Evolutionary conservation across 2,329 filamentous ascomycete species (phyloP), one percentile per base, ranked within the genome.

Genomic region (Venturia aucupariae): DNA sequence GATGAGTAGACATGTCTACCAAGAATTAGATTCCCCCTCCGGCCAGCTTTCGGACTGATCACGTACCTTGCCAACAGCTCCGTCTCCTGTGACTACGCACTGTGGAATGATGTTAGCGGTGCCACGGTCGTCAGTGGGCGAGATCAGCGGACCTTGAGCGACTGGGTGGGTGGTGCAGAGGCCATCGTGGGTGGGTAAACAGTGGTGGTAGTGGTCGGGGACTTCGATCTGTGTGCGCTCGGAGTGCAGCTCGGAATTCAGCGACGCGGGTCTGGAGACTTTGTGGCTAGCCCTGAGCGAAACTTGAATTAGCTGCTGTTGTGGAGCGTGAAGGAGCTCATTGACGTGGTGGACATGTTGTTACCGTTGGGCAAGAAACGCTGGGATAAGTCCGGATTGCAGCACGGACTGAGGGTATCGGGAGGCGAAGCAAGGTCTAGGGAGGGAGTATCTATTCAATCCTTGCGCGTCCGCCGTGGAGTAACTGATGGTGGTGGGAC

Each of bases 51-150:
- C 66, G 64, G 68, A 55, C 64, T 67, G 67, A 62, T 46, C 35
- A 76, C 81, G 79, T 79, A 96, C 92, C 86, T 99, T 99, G 79
- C 94, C 94, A 72, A 99, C 94, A 76, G 94, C 94, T 90, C 94
- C 94, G 78, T 99, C 94, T 81, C 94, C 94, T 68, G 94, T 97
- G 75, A 99, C 94, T 76, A 99, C 94, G 78, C 94, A 99, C 92
- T 97, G 67, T 62, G 64, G 61, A 30, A 46, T 61, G 57, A 65
- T 62, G 65, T 65, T 64, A 66, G 54, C 57, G 65, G 54, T 39
- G 44, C n/a, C 46, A 41, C 51, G 51, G 39, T 27, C 27, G 41
- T 46, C 64, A 44, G 65, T 57, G 55, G 51, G 22, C 66, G 64
- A 60, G 60, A 63, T 41, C 39, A 41, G 42, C 10, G 67, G 68